Conservation (phyloP, 2,329 filamentous ascomycete genomes). For the Ceratocystis alfenasii region DNA sequence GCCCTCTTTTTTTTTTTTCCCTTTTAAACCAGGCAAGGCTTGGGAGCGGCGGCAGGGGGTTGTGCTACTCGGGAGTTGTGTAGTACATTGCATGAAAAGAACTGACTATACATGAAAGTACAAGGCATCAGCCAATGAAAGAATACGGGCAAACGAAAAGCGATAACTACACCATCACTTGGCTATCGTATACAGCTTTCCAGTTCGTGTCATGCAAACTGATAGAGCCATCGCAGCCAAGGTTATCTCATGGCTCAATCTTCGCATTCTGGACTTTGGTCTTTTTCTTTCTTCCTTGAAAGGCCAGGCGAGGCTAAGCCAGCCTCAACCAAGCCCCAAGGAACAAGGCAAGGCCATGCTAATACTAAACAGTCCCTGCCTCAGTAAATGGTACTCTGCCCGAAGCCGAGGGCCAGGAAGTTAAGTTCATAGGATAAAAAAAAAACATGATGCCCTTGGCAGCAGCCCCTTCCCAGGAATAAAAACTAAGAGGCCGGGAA, state of each 20-base stretch:
- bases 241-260: not conserved
- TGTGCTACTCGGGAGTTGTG: not conserved
- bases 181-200: not conserved
- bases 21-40: not conserved
- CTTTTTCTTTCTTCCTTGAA: not conserved
- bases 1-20: not conserved
- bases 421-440: not conserved
- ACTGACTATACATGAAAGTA: not conserved
- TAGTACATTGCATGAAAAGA: not conserved
- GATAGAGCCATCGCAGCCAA: not conserved
- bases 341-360: not conserved
- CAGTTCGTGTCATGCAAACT: not conserved
- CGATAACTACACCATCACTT: not conserved
- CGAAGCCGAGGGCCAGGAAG: not conserved
- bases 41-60: not conserved
- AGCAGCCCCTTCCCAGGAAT: not conserved
- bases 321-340: not conserved
- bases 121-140: not conserved
- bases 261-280: not conserved
- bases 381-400: not conserved
- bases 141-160: no score
- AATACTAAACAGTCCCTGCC: constrained; percentile 2
- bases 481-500: constrained; percentile 9
- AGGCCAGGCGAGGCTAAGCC: not conserved
- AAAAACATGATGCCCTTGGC: not conserved